Percentiles rank a stretch among this genome's conserved stretches.
Conservation (phyloP, 305 asterid genomes). For the Plantago coronopus region DNA sequence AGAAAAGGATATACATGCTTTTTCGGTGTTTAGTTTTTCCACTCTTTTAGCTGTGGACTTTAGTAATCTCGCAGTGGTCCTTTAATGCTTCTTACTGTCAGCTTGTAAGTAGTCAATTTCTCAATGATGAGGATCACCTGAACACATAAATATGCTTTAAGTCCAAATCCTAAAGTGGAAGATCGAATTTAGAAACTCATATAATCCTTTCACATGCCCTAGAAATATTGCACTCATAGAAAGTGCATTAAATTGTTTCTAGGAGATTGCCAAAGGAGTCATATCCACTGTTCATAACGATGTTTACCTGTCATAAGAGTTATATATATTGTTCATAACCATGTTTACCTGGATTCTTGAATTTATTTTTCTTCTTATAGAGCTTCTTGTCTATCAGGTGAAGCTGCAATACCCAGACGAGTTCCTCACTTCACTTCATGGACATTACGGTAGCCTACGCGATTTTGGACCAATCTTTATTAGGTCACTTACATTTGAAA, state of each 20-base stretch:
- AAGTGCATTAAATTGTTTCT: too few relatives aligned
- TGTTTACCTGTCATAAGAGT: neutral
- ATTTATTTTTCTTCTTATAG: slow-evolving; percentile 9
- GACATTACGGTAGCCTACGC: slow-evolving; percentile 55
- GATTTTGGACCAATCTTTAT: slow-evolving; percentile 49
- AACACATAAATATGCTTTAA: neutral
- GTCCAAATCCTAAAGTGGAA: neutral
- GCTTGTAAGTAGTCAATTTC: neutral
- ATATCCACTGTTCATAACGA: neutral
- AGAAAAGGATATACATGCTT: neutral
- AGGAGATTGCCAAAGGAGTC: too few relatives aligned
- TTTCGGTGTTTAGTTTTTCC: too few relatives aligned
- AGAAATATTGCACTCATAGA: too few relatives aligned
- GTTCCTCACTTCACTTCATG: slow-evolving; percentile 54
- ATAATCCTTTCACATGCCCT: too few relatives aligned
- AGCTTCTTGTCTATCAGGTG: slow-evolving; percentile 32
- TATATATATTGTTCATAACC: neutral
- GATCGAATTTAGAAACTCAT: too few relatives aligned
- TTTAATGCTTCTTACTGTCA: neutral
- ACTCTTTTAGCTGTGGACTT: neutral
- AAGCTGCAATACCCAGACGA: slow-evolving; percentile 63
- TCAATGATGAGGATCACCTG: neutral
- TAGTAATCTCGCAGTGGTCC: neutral
- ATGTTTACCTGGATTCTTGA: slow-evolving; percentile 1
- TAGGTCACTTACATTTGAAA: slow-evolving; percentile 54